Base-by-base conservation (phyloP, 352 stramenopile species). In the Globisporangium ultimum region DNA sequence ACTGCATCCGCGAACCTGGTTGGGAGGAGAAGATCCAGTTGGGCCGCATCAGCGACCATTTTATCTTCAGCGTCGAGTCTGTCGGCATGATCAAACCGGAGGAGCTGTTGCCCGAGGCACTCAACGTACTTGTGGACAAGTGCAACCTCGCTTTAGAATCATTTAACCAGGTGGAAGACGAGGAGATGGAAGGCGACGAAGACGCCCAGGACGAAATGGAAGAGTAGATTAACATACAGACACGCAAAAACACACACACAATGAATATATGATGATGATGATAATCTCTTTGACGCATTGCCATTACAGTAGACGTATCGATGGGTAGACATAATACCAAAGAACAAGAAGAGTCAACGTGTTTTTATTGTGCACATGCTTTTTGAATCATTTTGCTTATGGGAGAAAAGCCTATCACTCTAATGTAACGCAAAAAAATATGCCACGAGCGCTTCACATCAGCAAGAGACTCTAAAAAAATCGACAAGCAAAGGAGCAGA, bases 11-110 rank as follows among this genome's bases (percentile, higher is more conserved):
- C 32, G 84, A 92, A 61, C 82, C 84, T 32, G 71, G 67, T 15
- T 96, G 85, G 87, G 80, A 88, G 32, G 83, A 94, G 12, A 91
- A 86, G 53, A 90, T 99, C 24, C 74, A 80, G 56, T 88, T 99
- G 18, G 89, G 78, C 38, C 86, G 97, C 45, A 84, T 97, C 60
- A 91, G 84, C 40, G 88, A 99, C 74, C 96, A 99, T 73, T 99
- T 99, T 70, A 98, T 99, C 69, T 99, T 92, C 58, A 91, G 74
- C 48, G 62, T 95, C 61, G 85, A 95, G 66, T 88, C 80, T 7
- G 85, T 93, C 4, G 85, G 85, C 52, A 95, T 95, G 85, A 87
- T 93, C 61, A 91, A 91, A 43, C 76, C 83, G 1, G 81, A 95
- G 51, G 85, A 95, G 67, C 63, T 95, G 38, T 55, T 95, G 47